A percentile compares a stretch with the other conserved stretches of the same genome.
phyloP scores from a whole-genome alignment of 2,329 filamentous ascomycete species.

The Xylogone sp. region DNA sequence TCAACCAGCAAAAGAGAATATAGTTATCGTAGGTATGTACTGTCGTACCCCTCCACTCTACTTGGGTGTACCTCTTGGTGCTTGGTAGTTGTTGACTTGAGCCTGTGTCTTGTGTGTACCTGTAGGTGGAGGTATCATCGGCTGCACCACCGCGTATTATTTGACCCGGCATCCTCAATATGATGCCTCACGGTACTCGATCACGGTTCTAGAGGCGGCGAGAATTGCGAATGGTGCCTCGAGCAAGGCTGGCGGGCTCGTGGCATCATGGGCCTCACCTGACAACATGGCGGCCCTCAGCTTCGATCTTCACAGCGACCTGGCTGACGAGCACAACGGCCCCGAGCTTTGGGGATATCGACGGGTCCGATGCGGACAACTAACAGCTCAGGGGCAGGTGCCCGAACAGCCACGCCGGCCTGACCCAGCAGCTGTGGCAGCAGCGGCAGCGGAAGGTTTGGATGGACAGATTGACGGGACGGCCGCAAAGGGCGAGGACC shows the following conservation, averaged over 20 bases:
- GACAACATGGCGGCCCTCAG: constrained; percentile 76
- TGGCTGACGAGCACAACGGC: constrained; percentile 76
- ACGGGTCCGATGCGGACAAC: constrained; percentile 66
- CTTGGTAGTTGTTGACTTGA: not conserved
- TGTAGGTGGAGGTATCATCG: constrained; percentile 77
- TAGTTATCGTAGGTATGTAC: constrained; percentile 17
- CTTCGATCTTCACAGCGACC: constrained; percentile 73
- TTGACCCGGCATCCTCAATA: constrained; percentile 80
- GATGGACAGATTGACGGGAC: constrained; percentile 25
- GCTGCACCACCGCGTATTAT: constrained; percentile 84
- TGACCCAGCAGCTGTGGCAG: not conserved
- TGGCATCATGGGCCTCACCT: constrained; percentile 88
- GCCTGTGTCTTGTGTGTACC: constrained; percentile 2
- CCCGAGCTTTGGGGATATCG: constrained; percentile 80
- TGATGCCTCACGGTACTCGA: constrained; percentile 66
- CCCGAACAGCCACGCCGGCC: not conserved
- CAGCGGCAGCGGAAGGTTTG: constrained; percentile 33
- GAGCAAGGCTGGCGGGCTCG: constrained; percentile 85
- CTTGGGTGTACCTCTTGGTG: not conserved
- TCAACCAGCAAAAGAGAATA: constrained; percentile 10
- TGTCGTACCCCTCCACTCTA: not conserved
- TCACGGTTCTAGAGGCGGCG: constrained; percentile 82
- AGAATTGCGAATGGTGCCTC: constrained; percentile 81
- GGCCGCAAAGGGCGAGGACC: constrained; percentile 41
- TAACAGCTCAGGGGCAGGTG: constrained; percentile 39